These are phyloP conservation scores for Cryptosporidium sp. DNA, from an alignment of 169 alveolate genomes.

Conservation along the genomic window DNA sequence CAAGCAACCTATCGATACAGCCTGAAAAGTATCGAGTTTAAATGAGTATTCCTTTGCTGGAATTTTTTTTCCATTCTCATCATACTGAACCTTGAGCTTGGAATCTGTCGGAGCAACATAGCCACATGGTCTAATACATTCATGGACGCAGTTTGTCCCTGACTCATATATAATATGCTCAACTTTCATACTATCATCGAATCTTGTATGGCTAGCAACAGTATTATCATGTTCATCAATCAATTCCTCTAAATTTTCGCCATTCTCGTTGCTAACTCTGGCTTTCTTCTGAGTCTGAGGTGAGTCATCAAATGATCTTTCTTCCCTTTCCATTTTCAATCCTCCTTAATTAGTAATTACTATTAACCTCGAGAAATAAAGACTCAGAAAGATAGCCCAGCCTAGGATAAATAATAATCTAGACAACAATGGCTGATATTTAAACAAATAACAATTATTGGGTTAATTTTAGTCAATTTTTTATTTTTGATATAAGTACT, in stretches of 20 bases:
- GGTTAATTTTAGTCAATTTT: not conserved
- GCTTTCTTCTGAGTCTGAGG: constrained; percentile 25
- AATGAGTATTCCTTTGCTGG: constrained; percentile 93
- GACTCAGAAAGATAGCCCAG: not conserved
- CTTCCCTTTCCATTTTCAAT: constrained; percentile 15
- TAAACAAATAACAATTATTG: not conserved
- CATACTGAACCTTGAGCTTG: constrained; percentile 37
- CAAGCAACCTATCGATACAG: constrained; percentile 93
- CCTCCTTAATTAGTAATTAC: not conserved
- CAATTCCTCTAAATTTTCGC: not conserved
- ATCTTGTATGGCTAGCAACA: not conserved
- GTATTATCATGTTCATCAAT: not conserved
- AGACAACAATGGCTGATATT: not conserved
- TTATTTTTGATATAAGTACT: not conserved
- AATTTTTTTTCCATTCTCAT: constrained; percentile 70
- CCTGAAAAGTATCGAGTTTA: constrained; percentile 96
- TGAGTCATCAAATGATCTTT: constrained; percentile 7
- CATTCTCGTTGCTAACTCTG: not conserved
- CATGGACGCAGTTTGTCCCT: constrained; percentile 71
- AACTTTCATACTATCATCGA: constrained; percentile 55
- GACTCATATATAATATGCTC: constrained; percentile 61
- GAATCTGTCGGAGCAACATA: constrained; percentile 73
- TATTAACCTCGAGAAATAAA: not conserved
- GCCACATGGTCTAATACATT: constrained; percentile 67
- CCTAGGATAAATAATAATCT: not conserved